These are phyloP conservation scores for Heterobasidion annosum DNA, from an alignment of 1,284 basidiomycete genomes.

Conservation along the genomic window DNA sequence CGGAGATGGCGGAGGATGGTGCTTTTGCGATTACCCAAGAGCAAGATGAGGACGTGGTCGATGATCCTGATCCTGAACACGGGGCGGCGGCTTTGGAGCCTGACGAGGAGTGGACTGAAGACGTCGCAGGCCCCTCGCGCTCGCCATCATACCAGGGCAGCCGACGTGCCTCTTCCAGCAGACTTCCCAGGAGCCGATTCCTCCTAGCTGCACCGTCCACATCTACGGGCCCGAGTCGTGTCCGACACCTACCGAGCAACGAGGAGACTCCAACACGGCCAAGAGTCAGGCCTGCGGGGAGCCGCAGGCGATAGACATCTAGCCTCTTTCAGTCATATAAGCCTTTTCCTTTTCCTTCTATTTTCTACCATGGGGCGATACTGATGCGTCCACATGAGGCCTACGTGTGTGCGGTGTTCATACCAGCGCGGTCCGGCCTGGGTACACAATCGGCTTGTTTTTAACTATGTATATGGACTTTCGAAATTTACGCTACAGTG, in stretches of 20 bases:
- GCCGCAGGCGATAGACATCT: slow-evolving; percentile 16
- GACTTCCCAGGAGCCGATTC: slow-evolving; percentile 2
- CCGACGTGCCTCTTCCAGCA: slow-evolving; percentile 3
- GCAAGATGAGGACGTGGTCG: slow-evolving; percentile 19
- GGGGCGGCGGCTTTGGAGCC: slow-evolving; percentile 6
- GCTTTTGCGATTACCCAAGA: slow-evolving; percentile 22
- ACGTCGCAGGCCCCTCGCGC: slow-evolving; percentile 6
- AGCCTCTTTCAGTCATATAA: not conserved
- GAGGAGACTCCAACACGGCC: slow-evolving; percentile 61
- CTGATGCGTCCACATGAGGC: not conserved
- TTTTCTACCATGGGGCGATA: not conserved
- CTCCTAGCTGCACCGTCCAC: slow-evolving; percentile 13
- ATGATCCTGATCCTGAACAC: slow-evolving; percentile 11
- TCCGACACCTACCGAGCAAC: slow-evolving; percentile 25
- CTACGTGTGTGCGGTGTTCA: not conserved
- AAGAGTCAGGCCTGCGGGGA: slow-evolving; percentile 28
- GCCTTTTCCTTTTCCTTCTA: not conserved
- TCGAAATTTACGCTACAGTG: not conserved
- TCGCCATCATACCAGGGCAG: not conserved
- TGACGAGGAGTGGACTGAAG: not conserved
- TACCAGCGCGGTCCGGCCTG: not conserved
- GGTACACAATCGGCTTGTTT: not conserved
- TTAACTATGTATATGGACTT: not conserved
- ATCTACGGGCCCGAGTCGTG: slow-evolving; percentile 8
- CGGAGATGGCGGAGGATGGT: slow-evolving; percentile 27